A percentile compares a stretch with the other conserved stretches of the same genome.
These are phyloP conservation scores for Thelephora aurantiotincta DNA, from an alignment of 768 basidiomycete species.

Conservation along the genomic window DNA sequence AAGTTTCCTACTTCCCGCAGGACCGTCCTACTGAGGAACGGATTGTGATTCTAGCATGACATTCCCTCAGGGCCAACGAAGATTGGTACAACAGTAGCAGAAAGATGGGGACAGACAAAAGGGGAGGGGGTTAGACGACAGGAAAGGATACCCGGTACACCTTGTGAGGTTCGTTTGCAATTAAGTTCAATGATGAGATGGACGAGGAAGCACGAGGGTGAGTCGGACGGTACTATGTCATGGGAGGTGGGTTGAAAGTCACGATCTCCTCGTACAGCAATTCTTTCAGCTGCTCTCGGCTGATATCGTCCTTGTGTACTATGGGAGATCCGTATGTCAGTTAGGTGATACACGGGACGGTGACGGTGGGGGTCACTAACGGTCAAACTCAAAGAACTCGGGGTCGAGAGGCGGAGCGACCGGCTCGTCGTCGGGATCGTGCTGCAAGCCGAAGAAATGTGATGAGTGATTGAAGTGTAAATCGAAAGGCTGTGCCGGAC, in stretches of 20 bases:
- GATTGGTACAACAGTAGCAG: too few species aligned
- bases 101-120: too few species aligned
- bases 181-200: too few species aligned
- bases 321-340: constrained; percentile 3
- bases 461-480: background rate
- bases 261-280: constrained; percentile 92
- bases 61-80: too few species aligned
- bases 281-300: constrained; percentile 89
- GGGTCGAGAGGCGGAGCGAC: constrained; percentile 90
- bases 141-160: too few species aligned
- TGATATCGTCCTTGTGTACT: constrained; percentile 95
- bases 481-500: constrained; percentile 15
- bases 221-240: constrained; percentile 17
- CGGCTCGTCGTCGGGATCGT: constrained; percentile 95
- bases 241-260: constrained; percentile 61
- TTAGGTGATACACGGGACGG: constrained; percentile 1
- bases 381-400: constrained; percentile 95
- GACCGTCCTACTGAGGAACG: too few species aligned
- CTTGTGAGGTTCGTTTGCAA: too few species aligned
- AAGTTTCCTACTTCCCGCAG: too few species aligned
- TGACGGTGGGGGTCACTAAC: constrained; percentile 28
- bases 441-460: constrained; percentile 25
- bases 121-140: too few species aligned
- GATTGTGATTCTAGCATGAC: too few species aligned
- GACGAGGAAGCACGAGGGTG: too few species aligned